Evolutionary conservation across 306 rosid genomes (phyloP), one percentile per base, ranked within the genome.

Genomic region (Citrullus colocynthis): DNA sequence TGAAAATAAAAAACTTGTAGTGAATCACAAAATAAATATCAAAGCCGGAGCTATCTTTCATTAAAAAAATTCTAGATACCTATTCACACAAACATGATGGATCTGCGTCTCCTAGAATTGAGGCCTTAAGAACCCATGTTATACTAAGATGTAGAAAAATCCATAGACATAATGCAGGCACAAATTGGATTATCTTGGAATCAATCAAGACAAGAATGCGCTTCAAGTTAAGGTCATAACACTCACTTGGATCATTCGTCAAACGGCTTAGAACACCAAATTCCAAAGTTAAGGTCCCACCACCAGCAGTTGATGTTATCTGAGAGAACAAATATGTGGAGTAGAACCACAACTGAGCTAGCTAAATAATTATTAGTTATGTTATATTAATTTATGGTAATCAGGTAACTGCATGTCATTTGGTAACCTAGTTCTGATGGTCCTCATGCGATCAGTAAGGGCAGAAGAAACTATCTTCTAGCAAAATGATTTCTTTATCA

Each of bases 241-340:
- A 81, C 96, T 87, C 85, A 95, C 98, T 88, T 61, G 96, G 93
- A 85, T 95, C 91, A 85, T 90, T 87, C 8, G 95, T 92, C 90
- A 95, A 88, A 56, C 92, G 97, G 82, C 98, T 95, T 75, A 95
- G 87, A 82, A 95, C 87, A 78, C 98, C 98, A 84, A 94, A 94
- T 82, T 94, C 98, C 88, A 94, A 90, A 80, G 96, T 94, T 85
- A 94, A 85, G 79, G 98, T 94, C 76, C 98, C 98, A 70, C 98
- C 98, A 81, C 98, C 97, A n/a, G 98, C 98, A 52, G 98, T 94
- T 79, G 98, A 94, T 66, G 98, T 94, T 84, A 94, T 89, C 98
- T 94, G 88, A 59, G 78, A 71, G 79, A 85, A 75, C 62, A 66
- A 30, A 21, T 37, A 32, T 81, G 34, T 66, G 30, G 81, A 59